Base-by-base conservation (phyloP, 352 stramenopile species). In the Phytophthora megakarya region DNA sequence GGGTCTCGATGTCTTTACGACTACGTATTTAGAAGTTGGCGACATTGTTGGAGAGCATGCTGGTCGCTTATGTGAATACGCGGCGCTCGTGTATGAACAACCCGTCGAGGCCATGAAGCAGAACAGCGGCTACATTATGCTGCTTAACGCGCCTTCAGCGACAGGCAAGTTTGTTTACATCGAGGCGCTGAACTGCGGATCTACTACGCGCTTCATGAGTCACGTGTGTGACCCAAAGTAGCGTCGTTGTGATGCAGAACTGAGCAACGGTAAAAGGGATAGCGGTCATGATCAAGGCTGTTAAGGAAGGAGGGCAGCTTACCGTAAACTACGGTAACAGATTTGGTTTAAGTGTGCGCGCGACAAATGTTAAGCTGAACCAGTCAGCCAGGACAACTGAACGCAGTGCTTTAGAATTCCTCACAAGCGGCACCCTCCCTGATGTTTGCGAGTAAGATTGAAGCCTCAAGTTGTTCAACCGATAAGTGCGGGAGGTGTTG, bases 21-120 rank as follows among this genome's bases (percentile, higher is more conserved):
- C 48, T 7, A 47, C 16, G 28, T n/a, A 19, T 4, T 32, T 59
- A 8, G 39, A 59, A 5, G 47, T 50, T 3, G 48, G 57, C 5
- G 57, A 59, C 22, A 35, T 66, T 21, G 15, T 65, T 1, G 46
- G 46, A 1, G 57, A 65, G 19, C 57, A 65, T 19, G 3, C 1
- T 8, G 46, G 56, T 32, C 5, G 39, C 26, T 15, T 62, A 8
- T 30, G 15, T n/a, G 54, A 50, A 15, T 62, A 48, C 22, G 1
- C 0, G 7, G 55, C 44, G 3, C 16, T 55, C 22, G 7, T 44
- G 3, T 15, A 28, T 3, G n/a, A 44, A 1, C 53, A 61, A 15
- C 30, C 53, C 7, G 25, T 48, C 5, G 22, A 54, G 15, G 54
- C 43, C 1, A 13, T 35, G 2, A 58, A 65, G n/a, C 13, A 52